These are phyloP conservation scores for Chenopodium album DNA, from an alignment of 148 eudicot species.

Conservation along the genomic window DNA sequence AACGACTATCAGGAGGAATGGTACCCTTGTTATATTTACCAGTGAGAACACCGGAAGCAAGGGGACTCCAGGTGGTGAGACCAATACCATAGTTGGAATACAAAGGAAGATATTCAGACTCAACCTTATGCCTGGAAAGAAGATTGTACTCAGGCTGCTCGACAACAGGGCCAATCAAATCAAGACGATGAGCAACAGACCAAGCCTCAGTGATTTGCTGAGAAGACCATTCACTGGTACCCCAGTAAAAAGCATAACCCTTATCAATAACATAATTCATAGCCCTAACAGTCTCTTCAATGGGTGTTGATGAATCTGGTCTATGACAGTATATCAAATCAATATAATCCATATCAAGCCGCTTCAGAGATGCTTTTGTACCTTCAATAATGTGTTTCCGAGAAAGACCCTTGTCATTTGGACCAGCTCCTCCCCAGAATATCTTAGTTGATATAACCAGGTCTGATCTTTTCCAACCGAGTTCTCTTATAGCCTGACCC, in stretches of 20 bases:
- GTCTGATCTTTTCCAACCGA: slow-evolving; percentile 93
- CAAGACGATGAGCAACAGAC: slow-evolving; percentile 68
- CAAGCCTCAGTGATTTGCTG: slow-evolving; percentile 99
- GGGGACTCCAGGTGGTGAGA: slow-evolving; percentile 99
- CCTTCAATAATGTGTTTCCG: slow-evolving; percentile 86
- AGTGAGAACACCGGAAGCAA: slow-evolving; percentile 94
- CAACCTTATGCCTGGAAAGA: slow-evolving; percentile 89
- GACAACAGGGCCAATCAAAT: slow-evolving; percentile 79
- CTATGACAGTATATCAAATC: slow-evolving; percentile 85
- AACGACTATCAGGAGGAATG: slow-evolving; percentile 80
- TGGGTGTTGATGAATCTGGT: slow-evolving; percentile 73
- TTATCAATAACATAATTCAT: slow-evolving; percentile 92
- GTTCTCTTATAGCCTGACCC: slow-evolving; percentile 91
- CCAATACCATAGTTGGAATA: slow-evolving; percentile 81
- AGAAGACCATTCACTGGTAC: slow-evolving; percentile 98
- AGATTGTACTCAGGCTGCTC: slow-evolving; percentile 98
- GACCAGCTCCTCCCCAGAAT: slow-evolving; percentile 96
- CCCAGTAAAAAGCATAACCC: slow-evolving; percentile 98
- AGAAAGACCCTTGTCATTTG: slow-evolving; percentile 83
- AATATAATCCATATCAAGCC: slow-evolving; percentile 86
- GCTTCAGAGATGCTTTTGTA: slow-evolving; percentile 63
- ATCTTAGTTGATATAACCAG: slow-evolving; percentile 87
- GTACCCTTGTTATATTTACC: slow-evolving; percentile 71
- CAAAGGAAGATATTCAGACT: slow-evolving; percentile 76
- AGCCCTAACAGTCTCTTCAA: slow-evolving; percentile 97